Base-by-base conservation (phyloP, 192 early-diverging fungal species). In the Podila horticola region DNA sequence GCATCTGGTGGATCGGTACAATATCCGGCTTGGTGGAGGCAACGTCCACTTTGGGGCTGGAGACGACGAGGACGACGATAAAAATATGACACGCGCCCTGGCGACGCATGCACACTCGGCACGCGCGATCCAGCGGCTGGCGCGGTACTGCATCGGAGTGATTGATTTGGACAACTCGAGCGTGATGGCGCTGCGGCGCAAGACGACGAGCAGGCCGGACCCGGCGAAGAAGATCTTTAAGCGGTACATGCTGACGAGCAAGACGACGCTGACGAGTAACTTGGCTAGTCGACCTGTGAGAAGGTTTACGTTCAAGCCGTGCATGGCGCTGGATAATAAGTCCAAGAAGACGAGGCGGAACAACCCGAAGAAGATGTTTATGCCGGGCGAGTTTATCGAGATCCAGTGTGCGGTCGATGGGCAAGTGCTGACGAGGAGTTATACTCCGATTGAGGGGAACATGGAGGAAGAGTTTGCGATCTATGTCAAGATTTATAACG, bases 361-460 rank as follows among this genome's bases (percentile, higher is more conserved):
- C 33, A 71, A 19, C 41, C 10, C 24, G 36, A 29, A 26, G 61
- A 52, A 20, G 30, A 71, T 26, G 31, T 66, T 73, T 26, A 15
- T 66, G n/a, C 71, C 71, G 11, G 71, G 71, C 7, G 63, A 73
- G 30, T 73, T 45, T 30, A 58, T 73, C 30, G 71, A 73, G 58
- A 34, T 73, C 22, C 63, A 62, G 41, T 52, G 63, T 26, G n/a
- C 45, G 24, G 49, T 66, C 34, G 58, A 66, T 58, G 51, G 64
- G 20, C 71, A 73, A 26, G 64, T 73, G 8, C 36, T 66, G 9
- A 66, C 65, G 11, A 51, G 71, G 36, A 28, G 48, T 1, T 73
- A 73, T 58, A 73, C 63, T 1, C 63, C 64, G 3, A 33, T 73
- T 30, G 31, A 73, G 50, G 63, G 51, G 26, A 50, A 26, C 10